Percentiles rank a stretch among this genome's conserved stretches.
phyloP scores from a whole-genome alignment of 305 asterid species.

The Euphrasia arctica region DNA sequence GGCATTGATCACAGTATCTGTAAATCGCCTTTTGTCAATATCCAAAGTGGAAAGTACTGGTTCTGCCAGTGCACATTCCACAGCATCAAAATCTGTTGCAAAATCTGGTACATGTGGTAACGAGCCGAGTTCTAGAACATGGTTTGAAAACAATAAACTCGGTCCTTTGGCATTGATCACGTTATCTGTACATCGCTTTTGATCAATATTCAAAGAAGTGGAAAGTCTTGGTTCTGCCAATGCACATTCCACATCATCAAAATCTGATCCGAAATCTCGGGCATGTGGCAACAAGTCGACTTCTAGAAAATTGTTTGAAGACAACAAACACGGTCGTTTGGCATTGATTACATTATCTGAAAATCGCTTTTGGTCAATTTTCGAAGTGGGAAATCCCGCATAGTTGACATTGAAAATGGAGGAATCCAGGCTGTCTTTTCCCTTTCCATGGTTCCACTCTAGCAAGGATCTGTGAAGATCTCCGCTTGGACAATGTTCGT shows the following conservation, averaged over 20 bases:
- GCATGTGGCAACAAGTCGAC: slow-evolving; percentile 28
- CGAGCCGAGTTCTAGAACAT: slow-evolving; percentile 23
- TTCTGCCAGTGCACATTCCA: slow-evolving; percentile 33
- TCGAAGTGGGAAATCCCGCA: slow-evolving; percentile 35
- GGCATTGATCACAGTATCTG: slow-evolving; percentile 31
- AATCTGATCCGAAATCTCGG: slow-evolving; percentile 30
- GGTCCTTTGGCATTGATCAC: slow-evolving; percentile 25
- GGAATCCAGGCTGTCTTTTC: slow-evolving; percentile 30
- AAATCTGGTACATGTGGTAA: slow-evolving; percentile 28
- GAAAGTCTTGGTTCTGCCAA: slow-evolving; percentile 33
- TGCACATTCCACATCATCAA: slow-evolving; percentile 33
- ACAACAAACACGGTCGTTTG: slow-evolving; percentile 27
- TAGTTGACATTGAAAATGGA: slow-evolving; percentile 22
- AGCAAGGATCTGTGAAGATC: slow-evolving; percentile 40
- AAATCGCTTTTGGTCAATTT: slow-evolving; percentile 30
- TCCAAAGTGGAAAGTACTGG: slow-evolving; percentile 33
- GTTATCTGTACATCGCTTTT: slow-evolving; percentile 32
- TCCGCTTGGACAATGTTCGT: slow-evolving; percentile 36
- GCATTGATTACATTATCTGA: slow-evolving; percentile 31
- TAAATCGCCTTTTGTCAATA: slow-evolving; percentile 28
- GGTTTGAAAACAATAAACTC: slow-evolving; percentile 27
- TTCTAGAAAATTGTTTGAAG: slow-evolving; percentile 27
- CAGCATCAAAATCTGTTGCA: slow-evolving; percentile 33
- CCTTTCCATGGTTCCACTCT: slow-evolving; percentile 41
- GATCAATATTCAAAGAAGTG: slow-evolving; percentile 34